These are phyloP conservation scores for Neurospora sp. DNA, from an alignment of 495 filamentous ascomycete species.

Conservation along the genomic window DNA sequence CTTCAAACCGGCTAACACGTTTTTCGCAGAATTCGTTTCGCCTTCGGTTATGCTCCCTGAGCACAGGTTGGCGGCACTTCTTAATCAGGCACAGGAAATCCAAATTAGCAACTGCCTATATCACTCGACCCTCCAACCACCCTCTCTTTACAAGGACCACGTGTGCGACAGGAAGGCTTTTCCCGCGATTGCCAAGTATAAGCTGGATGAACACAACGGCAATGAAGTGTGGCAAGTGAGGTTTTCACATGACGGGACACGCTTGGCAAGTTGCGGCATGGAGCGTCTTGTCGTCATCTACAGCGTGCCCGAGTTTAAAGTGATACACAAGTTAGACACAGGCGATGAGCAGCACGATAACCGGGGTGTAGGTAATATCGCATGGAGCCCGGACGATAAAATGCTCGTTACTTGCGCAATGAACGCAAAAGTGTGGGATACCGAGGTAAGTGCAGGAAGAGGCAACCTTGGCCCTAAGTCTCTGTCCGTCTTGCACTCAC, in stretches of 20 bases:
- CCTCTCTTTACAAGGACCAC: slow-evolving; percentile 86
- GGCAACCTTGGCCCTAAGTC: background rate
- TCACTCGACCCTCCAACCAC: slow-evolving; percentile 70
- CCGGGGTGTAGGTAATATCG: slow-evolving; percentile 56
- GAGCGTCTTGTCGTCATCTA: slow-evolving; percentile 73
- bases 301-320: slow-evolving; percentile 58
- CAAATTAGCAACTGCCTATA: slow-evolving; percentile 81
- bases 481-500: background rate
- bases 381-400: slow-evolving; percentile 88
- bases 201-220: slow-evolving; percentile 64
- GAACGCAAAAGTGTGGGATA: slow-evolving; percentile 76
- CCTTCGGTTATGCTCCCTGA: slow-evolving; percentile 98
- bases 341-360: slow-evolving; percentile 54
- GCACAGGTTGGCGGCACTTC: slow-evolving; percentile 75
- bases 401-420: slow-evolving; percentile 73
- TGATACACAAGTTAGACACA: slow-evolving; percentile 53
- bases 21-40: slow-evolving; percentile 65
- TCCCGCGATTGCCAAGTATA: slow-evolving; percentile 53
- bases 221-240: slow-evolving; percentile 78
- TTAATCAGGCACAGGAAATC: slow-evolving; percentile 69
- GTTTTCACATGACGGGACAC: slow-evolving; percentile 84
- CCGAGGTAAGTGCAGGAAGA: slow-evolving; percentile 44
- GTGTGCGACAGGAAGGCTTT: slow-evolving; percentile 72
- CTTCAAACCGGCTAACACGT: slow-evolving; percentile 2
- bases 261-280: slow-evolving; percentile 70